Conservation (phyloP, 306 rosid genomes). For the Arachis stenosperma region DNA sequence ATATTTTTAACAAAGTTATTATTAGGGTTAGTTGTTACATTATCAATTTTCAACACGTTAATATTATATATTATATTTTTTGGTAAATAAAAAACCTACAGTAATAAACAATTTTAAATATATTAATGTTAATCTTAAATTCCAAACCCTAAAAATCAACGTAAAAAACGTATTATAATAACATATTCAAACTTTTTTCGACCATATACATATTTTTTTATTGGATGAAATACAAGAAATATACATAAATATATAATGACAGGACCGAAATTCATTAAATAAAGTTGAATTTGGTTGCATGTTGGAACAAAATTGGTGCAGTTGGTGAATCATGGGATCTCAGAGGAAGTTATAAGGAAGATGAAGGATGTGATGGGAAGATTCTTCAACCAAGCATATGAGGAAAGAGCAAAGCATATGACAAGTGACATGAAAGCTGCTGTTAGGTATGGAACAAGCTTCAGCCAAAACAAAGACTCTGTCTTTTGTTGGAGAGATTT, state of each 20-base stretch:
- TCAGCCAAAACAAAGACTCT: constrained; percentile 67
- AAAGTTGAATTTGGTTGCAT: too few species aligned
- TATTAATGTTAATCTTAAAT: too few species aligned
- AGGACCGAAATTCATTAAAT: too few species aligned
- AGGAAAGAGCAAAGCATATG: constrained; percentile 82
- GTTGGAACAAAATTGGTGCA: constrained; percentile 32
- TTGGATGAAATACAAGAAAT: too few species aligned
- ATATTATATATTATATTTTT: too few species aligned
- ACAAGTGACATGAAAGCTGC: constrained; percentile 63
- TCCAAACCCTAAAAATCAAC: not conserved
- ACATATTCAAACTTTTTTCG: not conserved
- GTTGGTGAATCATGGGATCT: constrained; percentile 82
- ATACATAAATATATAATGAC: too few species aligned
- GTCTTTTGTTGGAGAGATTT: constrained; percentile 95
- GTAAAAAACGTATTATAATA: not conserved
- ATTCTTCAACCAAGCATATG: constrained; percentile 77
- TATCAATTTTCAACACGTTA: too few species aligned
- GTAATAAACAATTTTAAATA: too few species aligned
- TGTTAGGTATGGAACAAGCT: constrained; percentile 88
- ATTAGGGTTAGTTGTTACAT: too few species aligned
- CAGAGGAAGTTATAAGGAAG: constrained; percentile 50
- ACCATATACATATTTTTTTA: too few species aligned
- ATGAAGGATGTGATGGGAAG: constrained; percentile 65
- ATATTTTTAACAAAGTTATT: too few species aligned
- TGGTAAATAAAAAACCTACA: too few species aligned